These are phyloP conservation scores for Lagenaria siceraria DNA, from an alignment of 306 rosid species.

Conservation along the genomic window DNA sequence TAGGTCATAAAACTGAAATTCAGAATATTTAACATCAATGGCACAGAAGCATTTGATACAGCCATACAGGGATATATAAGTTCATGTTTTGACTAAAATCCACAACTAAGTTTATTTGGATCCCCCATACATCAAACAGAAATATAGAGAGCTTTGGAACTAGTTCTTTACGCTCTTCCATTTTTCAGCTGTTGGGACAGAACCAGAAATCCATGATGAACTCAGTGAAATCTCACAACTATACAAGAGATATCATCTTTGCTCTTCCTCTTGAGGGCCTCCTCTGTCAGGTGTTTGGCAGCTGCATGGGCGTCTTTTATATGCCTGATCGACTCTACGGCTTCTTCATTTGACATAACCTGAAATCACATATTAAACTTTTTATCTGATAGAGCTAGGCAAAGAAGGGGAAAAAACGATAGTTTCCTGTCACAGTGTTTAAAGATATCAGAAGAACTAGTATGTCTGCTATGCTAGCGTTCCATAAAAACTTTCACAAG, in stretches of 20 bases:
- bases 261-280: constrained; percentile 72
- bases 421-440: not conserved
- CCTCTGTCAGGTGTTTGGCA: constrained; percentile 72
- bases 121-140: not conserved
- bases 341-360: constrained; percentile 95
- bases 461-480: not conserved
- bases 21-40: not conserved
- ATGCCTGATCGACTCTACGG: constrained; percentile 47
- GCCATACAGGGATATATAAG: not conserved
- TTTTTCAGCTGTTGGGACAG: not conserved
- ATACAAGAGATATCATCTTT: constrained; percentile 81
- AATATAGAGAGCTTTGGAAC: not conserved
- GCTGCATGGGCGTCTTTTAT: constrained; percentile 80
- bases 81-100: not conserved
- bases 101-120: not conserved
- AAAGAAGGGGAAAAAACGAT: not conserved
- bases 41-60: constrained; percentile 3
- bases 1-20: not conserved
- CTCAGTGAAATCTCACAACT: constrained; percentile 59
- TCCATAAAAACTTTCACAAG: not conserved
- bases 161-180: not conserved
- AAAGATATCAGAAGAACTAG: not conserved
- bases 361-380: constrained; percentile 11
- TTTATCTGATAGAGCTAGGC: not conserved
- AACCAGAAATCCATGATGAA: not conserved